phyloP scores from a whole-genome alignment of 768 basidiomycete genomes.

The Thelephora aurantiotincta region DNA sequence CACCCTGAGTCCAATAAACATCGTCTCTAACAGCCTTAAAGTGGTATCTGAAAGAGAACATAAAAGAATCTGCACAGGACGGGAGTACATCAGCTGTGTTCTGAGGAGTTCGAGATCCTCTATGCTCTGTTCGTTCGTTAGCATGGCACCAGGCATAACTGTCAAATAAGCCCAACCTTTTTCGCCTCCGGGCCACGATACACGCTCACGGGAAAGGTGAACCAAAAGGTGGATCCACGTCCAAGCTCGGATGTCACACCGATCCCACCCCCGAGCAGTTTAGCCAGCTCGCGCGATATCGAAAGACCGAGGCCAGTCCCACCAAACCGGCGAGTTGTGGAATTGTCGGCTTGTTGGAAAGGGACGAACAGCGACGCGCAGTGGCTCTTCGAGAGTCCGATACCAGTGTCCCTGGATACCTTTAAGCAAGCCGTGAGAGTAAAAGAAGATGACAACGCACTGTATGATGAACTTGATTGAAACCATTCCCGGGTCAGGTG shows the following conservation, averaged over 20 bases:
- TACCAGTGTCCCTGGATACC: slow-evolving; percentile 47
- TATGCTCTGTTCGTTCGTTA: slow-evolving; percentile 21
- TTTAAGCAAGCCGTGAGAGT: not conserved
- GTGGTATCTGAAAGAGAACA: slow-evolving; percentile 49
- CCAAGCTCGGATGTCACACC: slow-evolving; percentile 53
- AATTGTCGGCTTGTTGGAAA: slow-evolving; percentile 71
- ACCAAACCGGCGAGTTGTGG: slow-evolving; percentile 61
- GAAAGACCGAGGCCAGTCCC: slow-evolving; percentile 68
- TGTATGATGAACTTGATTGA: slow-evolving; percentile 53
- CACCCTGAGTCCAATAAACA: slow-evolving; percentile 42
- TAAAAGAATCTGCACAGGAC: slow-evolving; percentile 35
- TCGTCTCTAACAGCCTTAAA: slow-evolving; percentile 35
- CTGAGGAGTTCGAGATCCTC: slow-evolving; percentile 33
- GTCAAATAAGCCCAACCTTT: slow-evolving; percentile 24
- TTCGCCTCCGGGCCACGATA: slow-evolving; percentile 40
- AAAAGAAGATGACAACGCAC: slow-evolving; percentile 18
- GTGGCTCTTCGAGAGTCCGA: slow-evolving; percentile 47
- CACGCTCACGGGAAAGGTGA: slow-evolving; percentile 53
- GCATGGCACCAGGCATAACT: not conserved
- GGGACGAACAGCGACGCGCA: slow-evolving; percentile 57
- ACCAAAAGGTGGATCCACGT: slow-evolving; percentile 59
- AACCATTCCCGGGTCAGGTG: slow-evolving; percentile 27
- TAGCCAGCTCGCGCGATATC: slow-evolving; percentile 61
- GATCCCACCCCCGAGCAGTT: slow-evolving; percentile 64
- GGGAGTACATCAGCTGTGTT: slow-evolving; percentile 30